These are phyloP conservation scores for Yarrowia osloensis DNA, from an alignment of 805 yeast genomes.

Conservation along the genomic window DNA sequence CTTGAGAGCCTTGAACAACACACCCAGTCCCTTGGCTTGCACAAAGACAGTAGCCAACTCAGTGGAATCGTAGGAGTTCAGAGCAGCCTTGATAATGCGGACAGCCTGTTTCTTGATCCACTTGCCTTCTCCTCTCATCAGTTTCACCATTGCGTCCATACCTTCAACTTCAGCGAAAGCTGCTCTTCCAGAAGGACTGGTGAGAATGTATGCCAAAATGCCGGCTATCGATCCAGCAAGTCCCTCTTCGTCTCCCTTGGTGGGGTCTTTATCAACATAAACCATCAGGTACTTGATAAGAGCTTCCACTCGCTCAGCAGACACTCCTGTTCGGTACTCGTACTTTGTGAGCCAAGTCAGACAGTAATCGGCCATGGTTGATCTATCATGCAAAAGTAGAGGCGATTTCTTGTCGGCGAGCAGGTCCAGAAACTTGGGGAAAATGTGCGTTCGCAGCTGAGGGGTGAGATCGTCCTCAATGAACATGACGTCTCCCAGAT, in stretches of 20 bases:
- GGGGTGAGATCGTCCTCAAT: not conserved
- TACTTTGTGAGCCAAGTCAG: constrained; percentile 1
- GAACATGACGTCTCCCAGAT: not conserved
- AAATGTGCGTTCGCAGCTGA: not conserved
- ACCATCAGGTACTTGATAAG: not conserved
- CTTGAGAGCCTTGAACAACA: constrained; percentile 4
- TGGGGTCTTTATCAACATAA: not conserved
- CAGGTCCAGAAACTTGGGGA: constrained; percentile 8
- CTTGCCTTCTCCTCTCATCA: constrained; percentile 8
- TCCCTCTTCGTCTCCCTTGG: constrained; percentile 24
- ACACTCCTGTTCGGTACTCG: not conserved
- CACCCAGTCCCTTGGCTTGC: constrained; percentile 16
- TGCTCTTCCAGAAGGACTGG: constrained; percentile 4
- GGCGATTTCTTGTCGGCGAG: not conserved
- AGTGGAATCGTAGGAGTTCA: not conserved
- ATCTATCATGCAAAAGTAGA: not conserved
- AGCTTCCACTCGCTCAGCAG: not conserved
- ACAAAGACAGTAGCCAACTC: constrained; percentile 18
- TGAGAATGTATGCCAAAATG: not conserved
- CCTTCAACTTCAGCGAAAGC: constrained; percentile 14
- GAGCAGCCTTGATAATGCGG: not conserved
- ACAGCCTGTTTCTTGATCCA: constrained; percentile 10
- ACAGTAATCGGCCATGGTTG: constrained; percentile 12
- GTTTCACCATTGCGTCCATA: constrained; percentile 10
- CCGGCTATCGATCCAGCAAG: not conserved